Percentiles rank a stretch among this genome's conserved stretches.
Evolutionary conservation across 2,329 filamentous ascomycete genomes (phyloP).

Genomic region (Ceratocystis smalleyi): DNA sequence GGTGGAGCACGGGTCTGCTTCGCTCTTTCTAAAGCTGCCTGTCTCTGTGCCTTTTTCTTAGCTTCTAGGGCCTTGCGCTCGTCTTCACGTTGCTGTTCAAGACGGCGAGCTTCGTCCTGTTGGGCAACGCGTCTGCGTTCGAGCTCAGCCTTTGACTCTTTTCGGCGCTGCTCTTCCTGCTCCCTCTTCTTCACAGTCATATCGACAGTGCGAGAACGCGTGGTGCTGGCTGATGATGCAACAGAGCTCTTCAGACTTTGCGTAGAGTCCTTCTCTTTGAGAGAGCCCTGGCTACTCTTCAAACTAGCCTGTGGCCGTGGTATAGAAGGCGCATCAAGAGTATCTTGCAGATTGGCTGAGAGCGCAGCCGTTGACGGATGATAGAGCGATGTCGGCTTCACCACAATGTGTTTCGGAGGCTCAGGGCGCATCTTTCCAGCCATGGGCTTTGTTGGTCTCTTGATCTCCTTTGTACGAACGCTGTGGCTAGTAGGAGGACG

Average conservation of each 20-base stretch:
- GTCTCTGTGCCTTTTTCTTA: slow-evolving; percentile 50
- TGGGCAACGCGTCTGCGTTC: slow-evolving; percentile 57
- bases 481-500: slow-evolving; percentile 12
- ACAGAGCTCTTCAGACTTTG: slow-evolving; percentile 50
- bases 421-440: slow-evolving; percentile 54
- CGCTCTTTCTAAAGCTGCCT: slow-evolving; percentile 47
- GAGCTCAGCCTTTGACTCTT: slow-evolving; percentile 64
- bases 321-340: slow-evolving; percentile 24
- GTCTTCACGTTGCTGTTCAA: slow-evolving; percentile 44
- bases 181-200: slow-evolving; percentile 70
- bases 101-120: slow-evolving; percentile 45
- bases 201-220: slow-evolving; percentile 55
- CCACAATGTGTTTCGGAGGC: slow-evolving; percentile 52
- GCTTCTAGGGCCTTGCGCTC: slow-evolving; percentile 47
- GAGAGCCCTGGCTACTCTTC: slow-evolving; percentile 52
- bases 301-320: slow-evolving; percentile 35
- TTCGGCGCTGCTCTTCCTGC: slow-evolving; percentile 69
- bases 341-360: slow-evolving; percentile 44
- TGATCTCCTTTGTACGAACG: slow-evolving; percentile 32
- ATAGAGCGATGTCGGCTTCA: slow-evolving; percentile 50
- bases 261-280: slow-evolving; percentile 40
- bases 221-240: slow-evolving; percentile 33
- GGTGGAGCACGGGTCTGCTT: slow-evolving; percentile 50
- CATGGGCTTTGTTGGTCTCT: slow-evolving; percentile 45
- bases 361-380: slow-evolving; percentile 43